Percentiles rank a stretch among this genome's conserved stretches.
Conservation (phyloP, 345 rosid species). For the Boechera stricta region DNA sequence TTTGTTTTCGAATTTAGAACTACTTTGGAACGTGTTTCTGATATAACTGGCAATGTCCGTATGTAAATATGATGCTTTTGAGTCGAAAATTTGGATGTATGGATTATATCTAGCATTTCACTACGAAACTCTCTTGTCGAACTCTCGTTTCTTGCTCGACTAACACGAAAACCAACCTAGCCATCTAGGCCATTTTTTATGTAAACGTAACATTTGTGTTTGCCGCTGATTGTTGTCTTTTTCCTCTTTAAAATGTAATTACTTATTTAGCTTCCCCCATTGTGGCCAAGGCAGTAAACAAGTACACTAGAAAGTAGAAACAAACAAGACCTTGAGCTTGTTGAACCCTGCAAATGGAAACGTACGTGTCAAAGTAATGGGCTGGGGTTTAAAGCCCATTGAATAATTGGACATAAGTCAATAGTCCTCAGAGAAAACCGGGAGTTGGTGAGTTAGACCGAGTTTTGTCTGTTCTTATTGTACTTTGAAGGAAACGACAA, state of each 20-base stretch:
- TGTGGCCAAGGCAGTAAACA: no score
- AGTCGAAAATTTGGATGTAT: slow-evolving; percentile 5
- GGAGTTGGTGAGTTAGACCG: slow-evolving; percentile 31
- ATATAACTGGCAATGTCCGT: slow-evolving; percentile 1
- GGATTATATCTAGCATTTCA: neutral
- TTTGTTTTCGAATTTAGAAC: slow-evolving; percentile 21
- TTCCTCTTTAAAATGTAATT: no score
- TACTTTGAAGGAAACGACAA: slow-evolving; percentile 30
- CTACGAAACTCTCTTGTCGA: neutral
- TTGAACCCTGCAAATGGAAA: neutral
- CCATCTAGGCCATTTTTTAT: neutral
- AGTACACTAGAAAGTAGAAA: no score
- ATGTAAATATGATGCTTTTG: slow-evolving; percentile 17
- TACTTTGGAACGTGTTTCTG: slow-evolving; percentile 13
- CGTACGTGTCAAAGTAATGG: neutral
- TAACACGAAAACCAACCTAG: neutral
- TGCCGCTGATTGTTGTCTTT: neutral
- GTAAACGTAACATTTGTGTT: neutral
- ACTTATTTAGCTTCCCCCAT: no score
- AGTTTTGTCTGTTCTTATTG: slow-evolving; percentile 14
- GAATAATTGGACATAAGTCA: neutral
- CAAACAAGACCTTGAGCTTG: neutral
- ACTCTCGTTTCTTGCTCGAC: neutral
- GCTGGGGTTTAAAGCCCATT: slow-evolving; percentile 16
- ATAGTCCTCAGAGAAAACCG: neutral